Percentiles rank a stretch among this genome's conserved stretches.
Conservation (phyloP, 2,329 filamentous ascomycete genomes). For the Laburnicola sp. region DNA sequence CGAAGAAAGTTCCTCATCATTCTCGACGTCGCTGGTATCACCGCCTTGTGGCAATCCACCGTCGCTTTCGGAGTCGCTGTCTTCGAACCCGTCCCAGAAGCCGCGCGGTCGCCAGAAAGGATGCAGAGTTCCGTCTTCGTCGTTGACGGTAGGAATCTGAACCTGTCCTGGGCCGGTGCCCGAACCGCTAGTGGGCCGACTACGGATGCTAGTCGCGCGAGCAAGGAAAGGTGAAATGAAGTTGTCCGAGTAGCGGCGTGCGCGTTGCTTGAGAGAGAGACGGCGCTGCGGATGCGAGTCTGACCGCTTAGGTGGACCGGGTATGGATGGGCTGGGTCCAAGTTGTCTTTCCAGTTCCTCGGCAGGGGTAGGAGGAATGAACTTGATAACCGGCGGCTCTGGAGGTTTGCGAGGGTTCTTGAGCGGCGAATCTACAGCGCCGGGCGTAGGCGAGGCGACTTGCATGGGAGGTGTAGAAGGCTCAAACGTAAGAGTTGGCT, state of each 20-base stretch:
- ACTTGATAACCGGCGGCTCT: slow-evolving; percentile 58
- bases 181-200: slow-evolving; percentile 28
- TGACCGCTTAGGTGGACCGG: slow-evolving; percentile 34
- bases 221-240: slow-evolving; percentile 48
- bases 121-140: slow-evolving; percentile 54
- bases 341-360: slow-evolving; percentile 52
- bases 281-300: slow-evolving; percentile 44
- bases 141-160: slow-evolving; percentile 34
- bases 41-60: slow-evolving; percentile 49
- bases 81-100: slow-evolving; percentile 64
- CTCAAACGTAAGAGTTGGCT: slow-evolving; percentile 39
- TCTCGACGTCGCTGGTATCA: slow-evolving; percentile 50
- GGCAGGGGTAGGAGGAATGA: slow-evolving; percentile 59
- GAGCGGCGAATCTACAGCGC: slow-evolving; percentile 58
- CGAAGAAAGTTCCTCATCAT: slow-evolving; percentile 21
- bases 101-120: slow-evolving; percentile 66
- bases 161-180: slow-evolving; percentile 23
- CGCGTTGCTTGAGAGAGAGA: slow-evolving; percentile 48
- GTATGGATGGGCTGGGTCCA: slow-evolving; percentile 1
- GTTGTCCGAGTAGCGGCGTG: slow-evolving; percentile 52
- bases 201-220: slow-evolving; percentile 30
- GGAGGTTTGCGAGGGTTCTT: slow-evolving; percentile 62
- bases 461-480: slow-evolving; percentile 44
- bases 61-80: slow-evolving; percentile 44
- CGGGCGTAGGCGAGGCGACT: slow-evolving; percentile 23